A percentile compares a stretch with the other conserved stretches of the same genome.
Conservation (phyloP, 805 yeast species). For the Scheffersomyces lignosus region DNA sequence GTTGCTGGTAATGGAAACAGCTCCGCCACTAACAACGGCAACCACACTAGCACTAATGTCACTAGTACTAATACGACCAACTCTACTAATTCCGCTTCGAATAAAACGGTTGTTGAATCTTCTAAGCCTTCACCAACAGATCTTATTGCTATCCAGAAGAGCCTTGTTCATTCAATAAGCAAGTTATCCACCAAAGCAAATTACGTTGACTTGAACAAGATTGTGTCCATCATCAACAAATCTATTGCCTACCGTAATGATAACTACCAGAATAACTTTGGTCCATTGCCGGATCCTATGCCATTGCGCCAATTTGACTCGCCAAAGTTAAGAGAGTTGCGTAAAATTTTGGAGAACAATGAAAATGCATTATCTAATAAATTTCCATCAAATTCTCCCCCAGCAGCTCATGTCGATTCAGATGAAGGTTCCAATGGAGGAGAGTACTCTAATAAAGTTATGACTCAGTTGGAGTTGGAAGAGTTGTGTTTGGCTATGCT, state of each 20-base stretch:
- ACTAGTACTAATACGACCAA: not conserved
- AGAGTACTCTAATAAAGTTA: constrained; percentile 11
- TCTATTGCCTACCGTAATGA: constrained; percentile 40
- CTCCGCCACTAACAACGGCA: constrained; percentile 2
- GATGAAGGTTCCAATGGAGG: constrained; percentile 8
- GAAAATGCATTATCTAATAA: constrained; percentile 18
- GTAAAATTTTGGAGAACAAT: constrained; percentile 53
- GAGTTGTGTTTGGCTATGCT: constrained; percentile 80
- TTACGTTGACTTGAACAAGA: constrained; percentile 34
- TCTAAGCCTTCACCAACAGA: constrained; percentile 20
- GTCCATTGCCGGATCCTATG: constrained; percentile 75
- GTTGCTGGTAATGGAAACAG: not conserved
- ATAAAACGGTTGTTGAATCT: constrained; percentile 5
- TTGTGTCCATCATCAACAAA: constrained; percentile 44
- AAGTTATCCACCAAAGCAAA: constrained; percentile 16
- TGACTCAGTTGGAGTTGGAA: constrained; percentile 66
- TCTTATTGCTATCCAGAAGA: constrained; percentile 21
- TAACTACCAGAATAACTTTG: constrained; percentile 56
- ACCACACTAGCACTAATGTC: constrained; percentile 1
- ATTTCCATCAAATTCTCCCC: not conserved
- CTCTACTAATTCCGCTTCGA: not conserved
- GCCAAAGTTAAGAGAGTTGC: constrained; percentile 80
- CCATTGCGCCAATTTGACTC: constrained; percentile 78
- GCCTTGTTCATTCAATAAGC: constrained; percentile 17
- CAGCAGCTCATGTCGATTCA: constrained; percentile 3